Conservation (phyloP, 2,329 filamentous ascomycete species). For the Fusarium citri region DNA sequence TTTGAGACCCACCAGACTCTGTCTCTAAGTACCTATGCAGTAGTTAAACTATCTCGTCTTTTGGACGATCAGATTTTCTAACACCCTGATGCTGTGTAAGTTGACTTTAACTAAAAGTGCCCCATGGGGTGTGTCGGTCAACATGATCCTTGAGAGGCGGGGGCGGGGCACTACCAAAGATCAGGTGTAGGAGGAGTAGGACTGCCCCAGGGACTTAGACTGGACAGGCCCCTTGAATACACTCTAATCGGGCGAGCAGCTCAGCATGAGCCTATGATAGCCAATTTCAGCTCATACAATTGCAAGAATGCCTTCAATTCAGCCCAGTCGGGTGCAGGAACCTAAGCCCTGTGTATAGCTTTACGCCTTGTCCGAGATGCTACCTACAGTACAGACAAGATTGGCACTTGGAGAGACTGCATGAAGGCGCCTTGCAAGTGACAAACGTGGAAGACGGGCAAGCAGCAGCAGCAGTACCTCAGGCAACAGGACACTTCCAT, state of each 20-base stretch:
- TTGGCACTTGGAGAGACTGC: not conserved
- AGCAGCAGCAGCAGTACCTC: not conserved
- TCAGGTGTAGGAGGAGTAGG: not conserved
- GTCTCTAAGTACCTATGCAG: too few species aligned
- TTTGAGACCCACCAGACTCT: too few species aligned
- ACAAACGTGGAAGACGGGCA: not conserved
- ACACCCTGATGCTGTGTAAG: not conserved
- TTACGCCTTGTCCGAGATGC: not conserved
- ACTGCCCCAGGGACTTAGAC: not conserved
- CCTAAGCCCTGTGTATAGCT: not conserved
- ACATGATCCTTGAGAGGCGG: not conserved
- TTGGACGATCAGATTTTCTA: not conserved
- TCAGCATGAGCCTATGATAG: not conserved
- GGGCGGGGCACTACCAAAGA: not conserved
- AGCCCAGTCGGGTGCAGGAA: not conserved
- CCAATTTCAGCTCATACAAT: not conserved
- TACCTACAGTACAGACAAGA: not conserved
- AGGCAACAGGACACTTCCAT: not conserved
- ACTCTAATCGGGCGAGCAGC: constrained; percentile 4
- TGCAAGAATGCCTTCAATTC: not conserved
- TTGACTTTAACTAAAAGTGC: not conserved
- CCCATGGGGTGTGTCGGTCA: not conserved
- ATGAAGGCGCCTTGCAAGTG: not conserved
- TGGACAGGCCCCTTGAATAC: not conserved
- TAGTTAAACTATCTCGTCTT: not conserved